Evolutionary conservation across 1,284 basidiomycete species (phyloP), one percentile per base, ranked within the genome.

Genomic region (Ceratobasidium sp.): DNA sequence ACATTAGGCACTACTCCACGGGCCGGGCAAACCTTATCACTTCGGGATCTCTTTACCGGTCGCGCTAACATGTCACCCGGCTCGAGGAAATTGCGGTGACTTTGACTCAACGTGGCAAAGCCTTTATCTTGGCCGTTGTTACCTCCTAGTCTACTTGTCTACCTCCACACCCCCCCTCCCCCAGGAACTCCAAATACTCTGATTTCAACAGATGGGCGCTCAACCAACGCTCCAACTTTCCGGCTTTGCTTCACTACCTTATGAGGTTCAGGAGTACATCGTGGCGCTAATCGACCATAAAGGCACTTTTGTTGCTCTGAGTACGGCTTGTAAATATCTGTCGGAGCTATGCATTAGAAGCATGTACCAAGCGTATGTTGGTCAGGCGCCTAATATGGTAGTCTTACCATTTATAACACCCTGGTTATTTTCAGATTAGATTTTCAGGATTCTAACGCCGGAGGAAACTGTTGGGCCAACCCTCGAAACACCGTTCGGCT

Each of bases 311-410:
- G 28, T 69, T 10, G 49, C 67, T 26, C 40, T 69, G 28, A 49
- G 49, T 33, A 26, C 39, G 20, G 20, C 67, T 12, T 53, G 26
- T n/a, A 69, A 69, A 53, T 55, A 69, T 26, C 67, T 69, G 5
- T 69, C 67, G 1, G 67, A 69, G 28, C 49, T 69, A 10, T 69
- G 67, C 20, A 15, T 55, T 20, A 69, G 67, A 20, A 69, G 26
- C 18, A 23, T 69, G 7, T 69, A 69, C 12, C 46, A 69, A 69
- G 26, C 49, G 67, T 69, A 39, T 33, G 67, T 53, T 28, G n/a
- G 13, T 9, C 4, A 40, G 15, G 13, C 51, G 33, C 5, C 18
- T 1, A 42, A 12, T 33, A 12, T 9, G 26, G 46, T n/a, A 3
- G 7, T 9, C 26, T 39, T 28, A 69, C 23, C 9, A 44, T 18